Base-by-base conservation (phyloP, 495 filamentous ascomycete genomes). In the Neurospora tetrasperma region DNA sequence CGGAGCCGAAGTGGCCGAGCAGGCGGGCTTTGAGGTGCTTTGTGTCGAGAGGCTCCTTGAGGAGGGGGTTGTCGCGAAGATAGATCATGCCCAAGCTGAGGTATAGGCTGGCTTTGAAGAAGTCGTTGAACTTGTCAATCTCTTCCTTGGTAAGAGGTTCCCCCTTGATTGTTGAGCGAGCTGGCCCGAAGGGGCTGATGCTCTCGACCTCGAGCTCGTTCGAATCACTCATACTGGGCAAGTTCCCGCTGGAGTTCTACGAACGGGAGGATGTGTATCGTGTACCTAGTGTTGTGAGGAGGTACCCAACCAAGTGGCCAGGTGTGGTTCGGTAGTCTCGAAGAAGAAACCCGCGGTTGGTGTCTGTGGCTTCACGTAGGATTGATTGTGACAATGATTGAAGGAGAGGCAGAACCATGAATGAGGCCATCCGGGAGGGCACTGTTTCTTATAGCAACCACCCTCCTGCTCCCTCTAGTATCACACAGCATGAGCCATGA, bases 41-140 rank as follows among this genome's bases (percentile, higher is more conserved):
- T 10, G 83, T 78, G 71, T 86, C 85, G 68, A 92, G 82, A 1
- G 89, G 88, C 74, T 91, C 88, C 70, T 82, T 84, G 23, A 92
- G 86, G 5, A 93, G 85, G 7, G 89, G 87, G 74, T 92, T 93
- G 18, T 89, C 84, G 70, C 85, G 86, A 14, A 93, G 87, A 73
- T 91, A 92, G 73, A 93, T 89, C 90, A 92, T 92, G 72, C 91
- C 91, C 42, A 93, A 81, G 74, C 88, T 89, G 8, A 93, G 87
- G 75, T 92, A 93, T 77, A 92, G 76, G 76, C 88, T 90, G 66
- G 91, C 90, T 46, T 88, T 85, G 84, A 91, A 92, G 80, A 89
- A 93, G 69, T 87, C 85, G 71, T 87, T 88, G 78, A 86, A 88
- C 81, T 91, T 88, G 70, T 86, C 84, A 70, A 92, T 74, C 70